Evolutionary conservation across 169 alveolate species (phyloP), one percentile per base, ranked within the genome.

Genomic region (Plasmodium relictum): DNA sequence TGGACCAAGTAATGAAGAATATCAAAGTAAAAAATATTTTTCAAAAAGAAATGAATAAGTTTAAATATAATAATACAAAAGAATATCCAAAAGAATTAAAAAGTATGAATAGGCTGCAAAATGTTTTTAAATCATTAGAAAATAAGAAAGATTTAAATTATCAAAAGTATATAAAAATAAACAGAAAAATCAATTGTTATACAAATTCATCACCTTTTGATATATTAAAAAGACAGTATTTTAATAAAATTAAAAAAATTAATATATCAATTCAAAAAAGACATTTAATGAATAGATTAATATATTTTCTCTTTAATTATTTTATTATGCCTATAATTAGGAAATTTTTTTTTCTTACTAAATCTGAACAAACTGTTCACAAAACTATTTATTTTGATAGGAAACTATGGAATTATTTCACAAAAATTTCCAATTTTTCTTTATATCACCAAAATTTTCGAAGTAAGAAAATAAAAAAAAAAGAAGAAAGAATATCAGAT

Each of bases 251-350:
- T 20, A 86, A 86, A 61, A 86, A 86, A 71, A 86, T 63, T 42
- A 42, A 70, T 39, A 24, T 58, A 41, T 62, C 78, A 0, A 61
- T 71, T 59, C 59, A 61, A 66, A 86, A 86, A 63, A 86, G 92
- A 73, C 87, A 86, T 71, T 37, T 70, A 16, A 39, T 86, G 59
- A 72, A 61, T 44, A 86, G 92, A 66, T 20, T 86, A 44, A 72
- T 86, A 70, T 66, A 86, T 66, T 86, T 86, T 42, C 86, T 86
- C 12, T 86, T 86, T 73, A 86, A 86, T 63, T 86, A 86, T 59
- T 71, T 86, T 52, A 72, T 86, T 65, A 86, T 86, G 92, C 92
- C 92, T 1, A 18, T 86, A 58, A 86, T 61, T 24, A 54, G 87
- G 22, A 50, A 63, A 26, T 86, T 70, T 45, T 86, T 86, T 86